Percentiles rank a stretch among this genome's conserved stretches.
Conservation (phyloP, 2,329 filamentous ascomycete species). For the Aspergillus piperis region DNA sequence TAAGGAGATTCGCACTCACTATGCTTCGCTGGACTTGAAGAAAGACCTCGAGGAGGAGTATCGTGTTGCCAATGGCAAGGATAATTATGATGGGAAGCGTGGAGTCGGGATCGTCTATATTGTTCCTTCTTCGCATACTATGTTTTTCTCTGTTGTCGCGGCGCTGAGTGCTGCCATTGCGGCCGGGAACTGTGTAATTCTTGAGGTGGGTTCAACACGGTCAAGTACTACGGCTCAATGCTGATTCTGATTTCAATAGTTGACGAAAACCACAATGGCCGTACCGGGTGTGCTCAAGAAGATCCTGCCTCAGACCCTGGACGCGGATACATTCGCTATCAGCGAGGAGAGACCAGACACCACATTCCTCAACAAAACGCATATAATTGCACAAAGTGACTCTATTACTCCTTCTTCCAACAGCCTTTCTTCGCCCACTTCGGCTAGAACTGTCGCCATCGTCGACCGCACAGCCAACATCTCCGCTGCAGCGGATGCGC, state of each 20-base stretch:
- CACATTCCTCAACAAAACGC: slow-evolving; percentile 29
- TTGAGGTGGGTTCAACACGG: slow-evolving; percentile 44
- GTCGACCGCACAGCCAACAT: slow-evolving; percentile 64
- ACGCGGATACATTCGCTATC: slow-evolving; percentile 53
- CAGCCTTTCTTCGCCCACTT: slow-evolving; percentile 32
- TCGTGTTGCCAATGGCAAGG: slow-evolving; percentile 24
- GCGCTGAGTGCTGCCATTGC: slow-evolving; percentile 51
- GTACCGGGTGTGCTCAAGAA: slow-evolving; percentile 26
- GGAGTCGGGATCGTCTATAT: slow-evolving; percentile 46
- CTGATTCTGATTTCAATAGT: slow-evolving; percentile 17
- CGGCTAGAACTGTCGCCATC: slow-evolving; percentile 52
- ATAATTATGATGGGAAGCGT: slow-evolving; percentile 17
- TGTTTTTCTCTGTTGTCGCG: slow-evolving; percentile 50
- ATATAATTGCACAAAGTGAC: slow-evolving; percentile 19
- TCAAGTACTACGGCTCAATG: background rate
- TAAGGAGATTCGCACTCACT: slow-evolving; percentile 30
- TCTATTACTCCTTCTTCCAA: slow-evolving; percentile 1
- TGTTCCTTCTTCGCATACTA: slow-evolving; percentile 50
- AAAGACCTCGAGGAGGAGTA: slow-evolving; percentile 23
- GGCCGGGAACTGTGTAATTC: slow-evolving; percentile 54
- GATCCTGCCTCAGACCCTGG: slow-evolving; percentile 38
- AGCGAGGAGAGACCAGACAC: slow-evolving; percentile 35
- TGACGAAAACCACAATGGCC: slow-evolving; percentile 28
- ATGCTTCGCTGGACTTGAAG: slow-evolving; percentile 21
- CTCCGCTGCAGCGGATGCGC: slow-evolving; percentile 52